A percentile compares a stretch with the other conserved stretches of the same genome.
phyloP scores from a whole-genome alignment of 495 filamentous ascomycete species.

The Penicillium angulare region DNA sequence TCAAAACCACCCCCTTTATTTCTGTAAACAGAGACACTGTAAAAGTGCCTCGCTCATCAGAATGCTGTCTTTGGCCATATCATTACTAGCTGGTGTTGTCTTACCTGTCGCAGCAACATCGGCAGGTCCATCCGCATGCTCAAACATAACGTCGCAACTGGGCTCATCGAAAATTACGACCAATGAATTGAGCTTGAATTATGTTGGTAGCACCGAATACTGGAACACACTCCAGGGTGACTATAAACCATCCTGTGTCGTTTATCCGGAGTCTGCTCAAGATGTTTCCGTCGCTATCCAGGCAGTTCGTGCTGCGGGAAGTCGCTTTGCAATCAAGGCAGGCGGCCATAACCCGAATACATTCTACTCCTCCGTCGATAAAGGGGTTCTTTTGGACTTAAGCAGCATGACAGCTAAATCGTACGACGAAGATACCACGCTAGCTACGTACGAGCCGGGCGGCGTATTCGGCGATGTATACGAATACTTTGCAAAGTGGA shows the following conservation, averaged over 20 bases:
- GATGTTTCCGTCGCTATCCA: slow-evolving; percentile 29
- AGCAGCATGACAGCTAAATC: slow-evolving; percentile 23
- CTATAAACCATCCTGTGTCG: slow-evolving; percentile 32
- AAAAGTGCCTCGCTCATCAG: no score
- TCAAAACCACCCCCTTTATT: no score
- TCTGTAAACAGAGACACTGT: no score
- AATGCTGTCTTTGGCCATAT: background rate
- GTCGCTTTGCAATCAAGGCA: slow-evolving; percentile 46
- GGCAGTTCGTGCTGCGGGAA: slow-evolving; percentile 22
- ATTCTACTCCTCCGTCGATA: slow-evolving; percentile 35
- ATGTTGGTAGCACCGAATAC: slow-evolving; percentile 33
- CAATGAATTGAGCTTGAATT: slow-evolving; percentile 14
- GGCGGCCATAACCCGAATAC: slow-evolving; percentile 47
- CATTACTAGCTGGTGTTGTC: slow-evolving; percentile 9
- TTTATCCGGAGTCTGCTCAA: slow-evolving; percentile 24
- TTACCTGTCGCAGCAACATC: slow-evolving; percentile 5
- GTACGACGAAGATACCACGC: slow-evolving; percentile 28
- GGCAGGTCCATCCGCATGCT: slow-evolving; percentile 18
- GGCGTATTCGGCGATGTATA: slow-evolving; percentile 33
- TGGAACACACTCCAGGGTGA: slow-evolving; percentile 43
- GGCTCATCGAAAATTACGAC: slow-evolving; percentile 22
- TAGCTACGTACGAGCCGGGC: slow-evolving; percentile 33
- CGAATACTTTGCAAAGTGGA: slow-evolving; percentile 26
- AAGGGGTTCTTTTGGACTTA: slow-evolving; percentile 48
- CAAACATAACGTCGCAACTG: slow-evolving; percentile 20